Percentiles rank a stretch among this genome's conserved stretches.
phyloP scores from a whole-genome alignment of 2,329 filamentous ascomycete species.

The Alternaria rosae region DNA sequence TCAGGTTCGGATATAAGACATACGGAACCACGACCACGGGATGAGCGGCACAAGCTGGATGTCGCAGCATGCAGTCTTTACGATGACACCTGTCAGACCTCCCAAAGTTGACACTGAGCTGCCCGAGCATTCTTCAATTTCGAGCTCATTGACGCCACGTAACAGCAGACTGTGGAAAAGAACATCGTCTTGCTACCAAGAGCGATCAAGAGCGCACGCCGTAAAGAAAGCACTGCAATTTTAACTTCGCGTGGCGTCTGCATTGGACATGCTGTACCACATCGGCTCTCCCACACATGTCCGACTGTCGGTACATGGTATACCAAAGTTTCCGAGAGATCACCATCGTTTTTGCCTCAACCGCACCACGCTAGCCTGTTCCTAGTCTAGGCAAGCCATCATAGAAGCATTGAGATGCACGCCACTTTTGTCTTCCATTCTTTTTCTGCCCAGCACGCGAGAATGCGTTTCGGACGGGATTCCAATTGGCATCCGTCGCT shows the following conservation, averaged over 20 bases:
- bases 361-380: constrained; percentile 10
- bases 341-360: neutral
- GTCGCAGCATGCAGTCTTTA: neutral
- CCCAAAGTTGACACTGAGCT: neutral
- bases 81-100: neutral
- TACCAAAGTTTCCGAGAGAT: constrained; percentile 12
- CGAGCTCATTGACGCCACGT: neutral
- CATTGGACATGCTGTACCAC: constrained; percentile 1
- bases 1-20: neutral
- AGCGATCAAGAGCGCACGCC: neutral
- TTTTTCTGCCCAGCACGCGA: neutral
- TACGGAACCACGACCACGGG: neutral
- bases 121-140: neutral
- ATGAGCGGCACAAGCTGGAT: neutral
- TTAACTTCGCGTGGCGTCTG: neutral
- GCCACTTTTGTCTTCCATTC: constrained; percentile 4
- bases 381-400: constrained; percentile 2
- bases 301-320: constrained; percentile 6
- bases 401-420: neutral
- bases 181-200: neutral
- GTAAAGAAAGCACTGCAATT: neutral
- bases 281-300: constrained; percentile 14
- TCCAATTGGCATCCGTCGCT: neutral
- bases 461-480: neutral
- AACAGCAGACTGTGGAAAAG: neutral